A percentile compares a stretch with the other conserved stretches of the same genome.
Evolutionary conservation across 2,329 filamentous ascomycete species (phyloP).

Genomic region (Aspergillus sp.): DNA sequence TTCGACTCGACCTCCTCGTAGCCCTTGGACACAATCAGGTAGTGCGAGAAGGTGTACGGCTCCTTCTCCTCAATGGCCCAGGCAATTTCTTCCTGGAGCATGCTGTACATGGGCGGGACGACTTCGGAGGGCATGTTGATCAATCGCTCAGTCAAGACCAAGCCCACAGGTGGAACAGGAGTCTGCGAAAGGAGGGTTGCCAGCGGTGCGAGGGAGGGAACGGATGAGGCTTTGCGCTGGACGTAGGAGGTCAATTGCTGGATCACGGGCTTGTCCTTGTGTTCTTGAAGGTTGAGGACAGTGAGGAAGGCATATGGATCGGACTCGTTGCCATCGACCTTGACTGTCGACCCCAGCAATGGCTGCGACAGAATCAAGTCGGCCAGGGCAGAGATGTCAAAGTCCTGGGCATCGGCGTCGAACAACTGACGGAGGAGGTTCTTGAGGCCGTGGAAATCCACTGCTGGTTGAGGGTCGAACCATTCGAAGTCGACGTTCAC

Average conservation of each 20-base stretch:
- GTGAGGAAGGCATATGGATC: slow-evolving; percentile 92
- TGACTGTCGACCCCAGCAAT: slow-evolving; percentile 86
- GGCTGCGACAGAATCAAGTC: slow-evolving; percentile 84
- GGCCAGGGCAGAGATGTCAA: slow-evolving; percentile 79
- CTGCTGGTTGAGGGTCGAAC: slow-evolving; percentile 85
- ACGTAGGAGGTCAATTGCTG: slow-evolving; percentile 68
- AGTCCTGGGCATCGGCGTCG: slow-evolving; percentile 75
- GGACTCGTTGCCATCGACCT: slow-evolving; percentile 88
- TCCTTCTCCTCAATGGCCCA: slow-evolving; percentile 85
- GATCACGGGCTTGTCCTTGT: slow-evolving; percentile 66
- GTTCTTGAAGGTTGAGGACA: slow-evolving; percentile 72
- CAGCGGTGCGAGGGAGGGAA: slow-evolving; percentile 51
- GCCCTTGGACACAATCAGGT: slow-evolving; percentile 84
- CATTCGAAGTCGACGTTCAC: slow-evolving; percentile 97
- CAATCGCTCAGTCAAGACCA: slow-evolving; percentile 85
- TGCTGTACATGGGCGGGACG: slow-evolving; percentile 86
- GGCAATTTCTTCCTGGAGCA: slow-evolving; percentile 85
- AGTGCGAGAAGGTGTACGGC: slow-evolving; percentile 89
- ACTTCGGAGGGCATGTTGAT: slow-evolving; percentile 97
- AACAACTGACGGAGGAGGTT: slow-evolving; percentile 83
- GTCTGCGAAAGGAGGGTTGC: slow-evolving; percentile 51
- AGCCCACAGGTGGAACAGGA: slow-evolving; percentile 59
- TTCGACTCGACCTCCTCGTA: slow-evolving; percentile 82
- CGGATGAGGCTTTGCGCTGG: slow-evolving; percentile 46
- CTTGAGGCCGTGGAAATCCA: slow-evolving; percentile 95